Base-by-base conservation (phyloP, 148 eudicot species). In the Vaccinium corymbosum region DNA sequence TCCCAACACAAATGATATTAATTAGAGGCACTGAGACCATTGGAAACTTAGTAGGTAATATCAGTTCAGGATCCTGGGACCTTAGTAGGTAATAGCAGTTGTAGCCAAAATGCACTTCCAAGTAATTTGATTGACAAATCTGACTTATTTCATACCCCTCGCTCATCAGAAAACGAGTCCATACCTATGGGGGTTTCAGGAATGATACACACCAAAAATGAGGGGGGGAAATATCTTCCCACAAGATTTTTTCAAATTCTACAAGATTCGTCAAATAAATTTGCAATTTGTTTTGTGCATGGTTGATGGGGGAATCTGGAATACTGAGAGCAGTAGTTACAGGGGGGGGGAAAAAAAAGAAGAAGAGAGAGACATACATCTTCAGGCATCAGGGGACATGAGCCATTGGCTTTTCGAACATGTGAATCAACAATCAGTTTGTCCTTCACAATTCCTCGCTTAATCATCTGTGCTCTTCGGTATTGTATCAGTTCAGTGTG, bases 301-400 rank as follows among this genome's bases (percentile, higher is more conserved):
- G 14, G 53, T 14, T 19, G 73, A 64, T 22, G 38, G n/a, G 73
- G 52, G 3, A 38, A 46, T 27, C 10, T 6, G 51, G 35, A 81
- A 48, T 48, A 61, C 53, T 12, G 32, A 61, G 20, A 42, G 16
- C 42, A 32, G 22, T 38, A 6, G 13, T 61, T 22, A 64, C 9
- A 70, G n/a, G 38, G 38, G 38, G 38, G 38, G 1, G 1, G 1
- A 32, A 71, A 35, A 82, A 7, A 2, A 32, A 53, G 51, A 16
- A 51, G 35, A 51, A 20, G 0, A 17, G 29, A 51, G 32, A 52
- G 59, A 80, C 68, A 55, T 93, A 97, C 99, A 93, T 97, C 97
- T 93, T 97, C 98, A 16, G 99, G 99, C 95, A 93, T 93, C 74
- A 97, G 92, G 78, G 98, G 98, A 83, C 99, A 97, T 16, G 94